phyloP scores from a whole-genome alignment of 1,284 basidiomycete genomes.

The Leccinum angustisporum region DNA sequence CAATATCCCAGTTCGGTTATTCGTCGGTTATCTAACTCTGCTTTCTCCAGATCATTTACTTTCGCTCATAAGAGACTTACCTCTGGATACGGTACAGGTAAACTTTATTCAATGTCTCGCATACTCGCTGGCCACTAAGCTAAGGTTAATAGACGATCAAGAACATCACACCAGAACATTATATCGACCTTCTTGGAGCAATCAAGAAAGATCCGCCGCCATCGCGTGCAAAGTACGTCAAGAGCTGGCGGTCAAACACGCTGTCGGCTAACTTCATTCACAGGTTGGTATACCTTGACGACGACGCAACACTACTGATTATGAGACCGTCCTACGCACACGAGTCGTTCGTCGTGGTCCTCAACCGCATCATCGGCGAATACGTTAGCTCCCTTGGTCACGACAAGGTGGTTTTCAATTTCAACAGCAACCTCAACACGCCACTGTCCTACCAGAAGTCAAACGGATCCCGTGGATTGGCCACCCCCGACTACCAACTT shows the following conservation, averaged over 20 bases:
- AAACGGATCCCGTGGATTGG: no score
- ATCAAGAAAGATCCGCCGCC: neutral
- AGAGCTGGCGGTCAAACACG: no score
- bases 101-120: neutral
- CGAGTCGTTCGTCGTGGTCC: no score
- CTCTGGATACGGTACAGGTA: neutral
- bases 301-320: no score
- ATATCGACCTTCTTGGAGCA: neutral
- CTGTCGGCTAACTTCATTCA: no score
- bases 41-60: neutral
- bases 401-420: no score
- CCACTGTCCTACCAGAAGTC: no score
- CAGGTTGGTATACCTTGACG: no score
- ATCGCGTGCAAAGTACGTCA: neutral
- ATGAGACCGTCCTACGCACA: no score
- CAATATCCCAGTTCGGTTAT: neutral
- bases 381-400: no score
- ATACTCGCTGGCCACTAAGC: neutral
- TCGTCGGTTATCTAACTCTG: neutral
- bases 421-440: no score
- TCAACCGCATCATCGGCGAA: no score
- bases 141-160: neutral
- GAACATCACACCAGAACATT: neutral
- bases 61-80: neutral
- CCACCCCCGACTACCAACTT: neutral